Base-by-base conservation (phyloP, 352 stramenopile species). In the Globisporangium camurandrum region DNA sequence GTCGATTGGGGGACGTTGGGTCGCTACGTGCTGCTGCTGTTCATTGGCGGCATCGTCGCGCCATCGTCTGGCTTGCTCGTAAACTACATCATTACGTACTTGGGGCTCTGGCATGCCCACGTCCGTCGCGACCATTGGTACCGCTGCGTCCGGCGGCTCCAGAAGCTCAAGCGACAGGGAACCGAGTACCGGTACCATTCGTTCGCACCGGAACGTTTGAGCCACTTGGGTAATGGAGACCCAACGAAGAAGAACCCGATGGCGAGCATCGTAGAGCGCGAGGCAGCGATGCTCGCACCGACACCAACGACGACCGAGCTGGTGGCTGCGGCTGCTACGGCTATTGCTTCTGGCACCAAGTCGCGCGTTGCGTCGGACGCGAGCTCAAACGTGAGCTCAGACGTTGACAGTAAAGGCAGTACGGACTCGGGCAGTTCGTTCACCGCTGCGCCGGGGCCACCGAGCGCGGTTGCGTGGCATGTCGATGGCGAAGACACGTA, bases 401-500 rank as follows among this genome's bases (percentile, higher is more conserved):
- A 62, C n/a, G 33, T 63, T 43, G 56, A 65, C 2, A 75, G 66
- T 33, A 71, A 87, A 48, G 80, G 70, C 33, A 86, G 78, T 40
- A 79, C 79, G 2, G 68, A 83, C 41, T 87, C 75, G 17, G 63
- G 71, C 26, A 71, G 75, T 16, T 83, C 70, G 10, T 78, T 84
- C 27, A 63, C 73, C 17, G 46, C 64, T 2, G 59, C 66, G 30
- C 51, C 58, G 7, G 63, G 71, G 9, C 61, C 66, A 10, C 76
- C 79, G 22, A 76, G 73, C 23, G 67, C 78, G 50, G 64, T 94
- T 8, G 86, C 78, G 24, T 95, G 84, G 84, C 80, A 90, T 58
- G 84, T 95, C 17, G 84, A 95, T 56, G 84, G 69, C 20, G 75
- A 95, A 69, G 78, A 93, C 51, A 91, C 84, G 14, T 95, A 91